These are phyloP conservation scores for Didymella keratinophila DNA, from an alignment of 2,329 filamentous ascomycete genomes.

Conservation along the genomic window DNA sequence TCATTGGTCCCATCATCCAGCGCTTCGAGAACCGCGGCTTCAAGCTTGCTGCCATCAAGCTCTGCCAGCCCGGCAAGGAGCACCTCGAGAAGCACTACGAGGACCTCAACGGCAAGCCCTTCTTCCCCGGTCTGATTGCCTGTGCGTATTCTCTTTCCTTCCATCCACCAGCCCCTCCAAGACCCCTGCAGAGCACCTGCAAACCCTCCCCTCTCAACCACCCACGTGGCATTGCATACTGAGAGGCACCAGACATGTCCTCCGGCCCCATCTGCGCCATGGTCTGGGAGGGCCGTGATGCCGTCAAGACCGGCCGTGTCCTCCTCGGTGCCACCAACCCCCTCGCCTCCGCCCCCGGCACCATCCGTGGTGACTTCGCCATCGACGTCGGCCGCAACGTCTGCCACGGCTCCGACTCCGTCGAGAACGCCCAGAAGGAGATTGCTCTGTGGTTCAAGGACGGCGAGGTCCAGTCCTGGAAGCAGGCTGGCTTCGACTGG, in stretches of 20 bases:
- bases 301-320: slow-evolving; percentile 96
- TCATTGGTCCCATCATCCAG: slow-evolving; percentile 95
- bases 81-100: slow-evolving; percentile 98
- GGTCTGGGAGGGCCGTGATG: slow-evolving; percentile 99
- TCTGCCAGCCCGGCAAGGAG: slow-evolving; percentile 84
- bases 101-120: slow-evolving; percentile 91
- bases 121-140: slow-evolving; percentile 93
- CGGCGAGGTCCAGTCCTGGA: slow-evolving; percentile 84
- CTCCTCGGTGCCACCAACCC: slow-evolving; percentile 99
- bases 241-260: slow-evolving; percentile 77
- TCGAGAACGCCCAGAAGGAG: slow-evolving; percentile 99
- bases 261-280: slow-evolving; percentile 98
- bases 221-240: slow-evolving; percentile 20
- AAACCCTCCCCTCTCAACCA: neutral
- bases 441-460: slow-evolving; percentile 98
- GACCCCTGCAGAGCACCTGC: slow-evolving; percentile 3
- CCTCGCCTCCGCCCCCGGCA: slow-evolving; percentile 89
- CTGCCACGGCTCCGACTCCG: slow-evolving; percentile 98
- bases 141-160: slow-evolving; percentile 67
- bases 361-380: slow-evolving; percentile 94
- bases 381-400: slow-evolving; percentile 96
- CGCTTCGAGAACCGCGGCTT: slow-evolving; percentile 98
- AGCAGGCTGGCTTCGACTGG: slow-evolving; percentile 86
- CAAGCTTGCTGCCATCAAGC: slow-evolving; percentile 99
- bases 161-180: neutral